Evolutionary conservation across 176 grass and related monocot species (phyloP).

Genomic region (Avena atlantica): DNA sequence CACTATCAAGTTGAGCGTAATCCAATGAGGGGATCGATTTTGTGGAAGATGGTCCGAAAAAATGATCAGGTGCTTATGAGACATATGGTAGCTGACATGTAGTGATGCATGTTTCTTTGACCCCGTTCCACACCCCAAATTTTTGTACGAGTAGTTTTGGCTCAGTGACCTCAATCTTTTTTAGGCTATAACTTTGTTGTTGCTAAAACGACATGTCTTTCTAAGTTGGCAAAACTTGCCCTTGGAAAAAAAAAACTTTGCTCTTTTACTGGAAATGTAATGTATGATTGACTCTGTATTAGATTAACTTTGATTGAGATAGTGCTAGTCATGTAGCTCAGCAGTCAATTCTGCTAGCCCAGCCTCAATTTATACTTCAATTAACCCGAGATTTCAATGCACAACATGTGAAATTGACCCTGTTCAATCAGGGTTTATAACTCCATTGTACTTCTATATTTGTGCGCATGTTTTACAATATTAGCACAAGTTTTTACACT

Average conservation of each 20-base stretch:
- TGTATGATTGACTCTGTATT: background rate
- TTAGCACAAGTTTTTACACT: background rate
- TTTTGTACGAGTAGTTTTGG: background rate
- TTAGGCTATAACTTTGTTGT: background rate
- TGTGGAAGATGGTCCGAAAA: constrained; percentile 77
- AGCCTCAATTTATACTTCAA: background rate
- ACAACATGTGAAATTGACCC: constrained; percentile 6
- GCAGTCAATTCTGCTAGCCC: background rate
- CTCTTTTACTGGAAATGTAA: background rate
- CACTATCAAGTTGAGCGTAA: constrained; percentile 50
- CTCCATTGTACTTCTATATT: background rate
- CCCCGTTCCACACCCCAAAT: background rate
- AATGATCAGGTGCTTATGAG: constrained; percentile 45
- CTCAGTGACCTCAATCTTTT: background rate
- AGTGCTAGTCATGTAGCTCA: background rate
- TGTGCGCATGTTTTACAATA: background rate
- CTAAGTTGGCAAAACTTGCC: background rate
- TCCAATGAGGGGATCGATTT: constrained; percentile 63
- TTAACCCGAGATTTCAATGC: background rate
- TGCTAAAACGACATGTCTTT: background rate
- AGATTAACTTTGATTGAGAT: background rate
- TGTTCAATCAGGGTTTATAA: background rate
- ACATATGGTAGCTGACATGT: background rate
- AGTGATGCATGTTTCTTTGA: constrained; percentile 5
- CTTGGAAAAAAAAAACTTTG: background rate